phyloP scores from a whole-genome alignment of 805 yeast genomes.

The Lipomyces japonicus region DNA sequence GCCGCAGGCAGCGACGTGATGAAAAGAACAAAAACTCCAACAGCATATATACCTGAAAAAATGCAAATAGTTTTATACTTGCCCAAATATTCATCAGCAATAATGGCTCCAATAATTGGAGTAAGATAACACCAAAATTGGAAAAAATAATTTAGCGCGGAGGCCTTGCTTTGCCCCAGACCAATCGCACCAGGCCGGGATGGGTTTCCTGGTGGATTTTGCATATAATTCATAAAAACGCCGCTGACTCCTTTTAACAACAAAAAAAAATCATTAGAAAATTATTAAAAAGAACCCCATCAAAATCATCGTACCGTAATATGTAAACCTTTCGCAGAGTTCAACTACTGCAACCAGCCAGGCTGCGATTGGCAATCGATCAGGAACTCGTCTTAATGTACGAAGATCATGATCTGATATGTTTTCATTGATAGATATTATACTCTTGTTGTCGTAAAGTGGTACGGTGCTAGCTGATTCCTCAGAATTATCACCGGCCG shows the following conservation, averaged over 20 bases:
- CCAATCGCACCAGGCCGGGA: constrained; percentile 54
- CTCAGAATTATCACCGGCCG: not conserved
- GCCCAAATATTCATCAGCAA: constrained; percentile 73
- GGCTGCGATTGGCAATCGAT: constrained; percentile 50
- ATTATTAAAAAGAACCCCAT: not conserved
- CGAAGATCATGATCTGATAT: constrained; percentile 55
- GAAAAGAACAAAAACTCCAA: constrained; percentile 62
- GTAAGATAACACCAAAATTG: constrained; percentile 81
- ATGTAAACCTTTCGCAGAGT: constrained; percentile 76
- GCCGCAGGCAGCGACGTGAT: constrained; percentile 66
- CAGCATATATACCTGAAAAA: constrained; percentile 55
- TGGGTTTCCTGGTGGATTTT: constrained; percentile 43
- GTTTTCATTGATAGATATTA: constrained; percentile 16
- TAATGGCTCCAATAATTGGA: constrained; percentile 70
- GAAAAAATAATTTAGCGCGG: constrained; percentile 68
- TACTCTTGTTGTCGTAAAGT: constrained; percentile 3
- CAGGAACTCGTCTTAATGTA: constrained; percentile 53
- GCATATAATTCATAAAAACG: constrained; percentile 77
- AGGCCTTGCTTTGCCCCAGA: constrained; percentile 59
- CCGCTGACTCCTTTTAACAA: constrained; percentile 45
- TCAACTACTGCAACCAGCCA: constrained; percentile 69
- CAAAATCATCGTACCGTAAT: constrained; percentile 51
- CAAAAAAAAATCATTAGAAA: not conserved
- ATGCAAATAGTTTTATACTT: constrained; percentile 64
- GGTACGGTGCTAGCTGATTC: constrained; percentile 1